Percentiles rank a stretch among this genome's conserved stretches.
Evolutionary conservation across 1,139 yeast species (phyloP).

Genomic region (Diutina siamensis): DNA sequence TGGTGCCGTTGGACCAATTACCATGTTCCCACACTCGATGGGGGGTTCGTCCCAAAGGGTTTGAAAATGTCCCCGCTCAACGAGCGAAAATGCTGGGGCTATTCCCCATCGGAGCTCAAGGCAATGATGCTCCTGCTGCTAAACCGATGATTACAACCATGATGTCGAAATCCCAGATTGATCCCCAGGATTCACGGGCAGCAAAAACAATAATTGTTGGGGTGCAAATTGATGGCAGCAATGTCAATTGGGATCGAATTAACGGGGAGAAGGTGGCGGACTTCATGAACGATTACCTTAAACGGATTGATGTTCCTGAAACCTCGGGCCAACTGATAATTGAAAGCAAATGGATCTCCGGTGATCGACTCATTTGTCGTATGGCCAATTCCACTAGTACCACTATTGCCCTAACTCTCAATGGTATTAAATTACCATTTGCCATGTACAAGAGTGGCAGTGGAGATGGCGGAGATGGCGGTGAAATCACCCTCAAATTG

Average conservation of each 20-base stretch:
- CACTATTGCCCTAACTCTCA: constrained; percentile 42
- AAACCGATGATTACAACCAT: background rate
- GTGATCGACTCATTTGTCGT: constrained; percentile 24
- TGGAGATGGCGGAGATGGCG: background rate
- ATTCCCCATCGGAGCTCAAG: constrained; percentile 32
- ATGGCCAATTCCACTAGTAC: constrained; percentile 48
- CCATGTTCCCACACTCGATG: constrained; percentile 34
- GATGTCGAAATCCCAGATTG: constrained; percentile 26
- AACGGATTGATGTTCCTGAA: constrained; percentile 23
- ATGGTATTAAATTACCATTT: constrained; percentile 21
- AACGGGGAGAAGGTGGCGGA: constrained; percentile 31
- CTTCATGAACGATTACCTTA: constrained; percentile 30
- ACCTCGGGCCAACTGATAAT: constrained; percentile 15
- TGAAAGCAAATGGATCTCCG: constrained; percentile 13
- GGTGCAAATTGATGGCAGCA: constrained; percentile 11
- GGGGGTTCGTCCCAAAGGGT: constrained; percentile 69
- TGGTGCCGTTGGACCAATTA: background rate
- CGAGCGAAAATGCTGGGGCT: constrained; percentile 75
- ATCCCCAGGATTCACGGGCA: constrained; percentile 39
- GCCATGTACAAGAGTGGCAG: background rate
- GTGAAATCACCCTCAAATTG: constrained; percentile 17
- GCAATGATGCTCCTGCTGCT: background rate
- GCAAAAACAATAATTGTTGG: constrained; percentile 37
- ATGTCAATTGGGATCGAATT: constrained; percentile 30
- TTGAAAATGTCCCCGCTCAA: constrained; percentile 66